Evolutionary conservation across 495 filamentous ascomycete species (phyloP).

Genomic region (Penicillium fimorum): DNA sequence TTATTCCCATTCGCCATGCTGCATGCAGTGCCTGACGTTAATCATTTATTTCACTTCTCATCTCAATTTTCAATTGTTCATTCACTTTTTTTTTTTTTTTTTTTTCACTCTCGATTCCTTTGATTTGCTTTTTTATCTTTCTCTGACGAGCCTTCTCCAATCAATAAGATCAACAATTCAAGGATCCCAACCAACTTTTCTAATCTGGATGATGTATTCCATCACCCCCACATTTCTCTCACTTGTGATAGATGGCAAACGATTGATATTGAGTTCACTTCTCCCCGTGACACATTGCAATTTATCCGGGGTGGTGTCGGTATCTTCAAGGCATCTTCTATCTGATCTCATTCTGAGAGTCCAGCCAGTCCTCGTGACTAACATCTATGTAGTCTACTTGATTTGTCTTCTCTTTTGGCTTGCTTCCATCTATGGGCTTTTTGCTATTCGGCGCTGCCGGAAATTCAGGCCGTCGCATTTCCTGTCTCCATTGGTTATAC

Average conservation of each 20-base stretch:
- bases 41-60: constrained; percentile 20
- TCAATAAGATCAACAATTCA: constrained; percentile 10
- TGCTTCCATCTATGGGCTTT: neutral
- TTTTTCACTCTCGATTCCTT: constrained; percentile 9
- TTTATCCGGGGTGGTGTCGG: constrained; percentile 2
- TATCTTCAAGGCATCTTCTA: neutral
- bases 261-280: neutral
- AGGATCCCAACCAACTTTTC: constrained; percentile 4
- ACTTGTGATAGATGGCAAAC: neutral
- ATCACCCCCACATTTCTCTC: neutral
- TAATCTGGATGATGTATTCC: constrained; percentile 1
- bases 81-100: constrained; percentile 26
- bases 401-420: constrained; percentile 11
- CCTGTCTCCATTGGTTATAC: neutral
- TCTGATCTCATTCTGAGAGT: constrained; percentile 2
- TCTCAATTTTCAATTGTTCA: constrained; percentile 18
- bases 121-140: constrained; percentile 9
- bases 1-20: constrained; percentile 31
- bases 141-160: constrained; percentile 4
- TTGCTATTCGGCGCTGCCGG: neutral
- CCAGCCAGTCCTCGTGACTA: neutral
- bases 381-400: constrained; percentile 21
- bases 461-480: neutral
- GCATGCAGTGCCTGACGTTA: constrained; percentile 27
- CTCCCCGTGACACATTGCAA: neutral